Base-by-base conservation (phyloP, 306 rosid species). In the Cicer yamashitae region DNA sequence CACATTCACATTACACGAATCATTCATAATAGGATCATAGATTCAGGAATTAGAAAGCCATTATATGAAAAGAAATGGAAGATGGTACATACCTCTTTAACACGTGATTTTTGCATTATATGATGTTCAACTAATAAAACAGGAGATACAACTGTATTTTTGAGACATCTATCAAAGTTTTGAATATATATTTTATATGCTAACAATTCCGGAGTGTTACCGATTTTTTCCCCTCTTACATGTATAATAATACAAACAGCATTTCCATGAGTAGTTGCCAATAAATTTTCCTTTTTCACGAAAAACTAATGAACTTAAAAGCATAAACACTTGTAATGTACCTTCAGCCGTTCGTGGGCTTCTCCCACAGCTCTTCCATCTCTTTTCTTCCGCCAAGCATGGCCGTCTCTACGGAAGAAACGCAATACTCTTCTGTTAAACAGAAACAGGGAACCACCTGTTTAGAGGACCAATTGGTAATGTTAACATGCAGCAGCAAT, bases 331-430 rank as follows among this genome's bases (percentile, higher is more conserved):
- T 62, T 77, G 15, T 39, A 60, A 68, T 17, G 15, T 71, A 94
- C 99, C 99, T 96, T 96, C 76, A 96, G 97, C 40, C 96, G 91
- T 81, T 96, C 99, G n/a, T 96, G 99, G 53, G 98, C 99, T 87
- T 96, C 99, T 50, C 97, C 96, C 54, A 96, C 99, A 54, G 99
- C 86, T 84, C 93, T 87, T 82, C 98, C 98, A 71, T 96, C 97
- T 81, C 75, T 96, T 91, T 96, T 96, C 82, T 96, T 96, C 44
- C 99, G 88, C 99, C 99, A 96, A 53, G 47, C 79, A 82, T 92
- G 99, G 40, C 99, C 99, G 70, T 96, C 99, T 82, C n/a, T 90
- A 17, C 99, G 97, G 79, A 96, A 96, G 86, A 92, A 96, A 74
- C 99, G 93, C 81, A 96, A 83, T 70, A 96, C 87, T 83, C 98